A percentile compares a stretch with the other conserved stretches of the same genome.
phyloP scores from a whole-genome alignment of 768 basidiomycete genomes.

The Naganishia onofrii region DNA sequence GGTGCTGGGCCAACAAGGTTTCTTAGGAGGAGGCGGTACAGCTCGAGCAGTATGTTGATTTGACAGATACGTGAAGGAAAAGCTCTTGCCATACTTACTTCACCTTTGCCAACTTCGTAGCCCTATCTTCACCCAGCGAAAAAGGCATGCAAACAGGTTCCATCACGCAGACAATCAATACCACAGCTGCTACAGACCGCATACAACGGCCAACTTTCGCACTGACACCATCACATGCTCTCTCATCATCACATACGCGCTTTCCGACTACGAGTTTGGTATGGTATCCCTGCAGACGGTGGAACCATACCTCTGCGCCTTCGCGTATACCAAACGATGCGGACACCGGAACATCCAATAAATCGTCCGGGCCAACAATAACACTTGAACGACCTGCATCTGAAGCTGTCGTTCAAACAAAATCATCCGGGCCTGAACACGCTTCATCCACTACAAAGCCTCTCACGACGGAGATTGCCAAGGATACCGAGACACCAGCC shows the following conservation, averaged over 20 bases:
- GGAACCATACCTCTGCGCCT: slow-evolving; percentile 1
- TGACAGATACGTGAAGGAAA: neutral
- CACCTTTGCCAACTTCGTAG: neutral
- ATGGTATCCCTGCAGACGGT: neutral
- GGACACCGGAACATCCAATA: neutral
- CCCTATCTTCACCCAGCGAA: neutral
- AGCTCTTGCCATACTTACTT: neutral
- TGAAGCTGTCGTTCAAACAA: neutral
- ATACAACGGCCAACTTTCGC: neutral
- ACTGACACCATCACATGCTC: neutral
- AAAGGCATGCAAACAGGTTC: neutral
- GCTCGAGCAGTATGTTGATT: neutral
- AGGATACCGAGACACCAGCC: neutral
- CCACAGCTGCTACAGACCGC: neutral
- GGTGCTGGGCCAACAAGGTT: neutral
- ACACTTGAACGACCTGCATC: neutral
- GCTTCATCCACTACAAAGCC: neutral
- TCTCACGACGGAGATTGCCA: neutral
- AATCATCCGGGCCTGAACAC: neutral
- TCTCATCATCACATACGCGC: neutral
- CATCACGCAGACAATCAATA: neutral
- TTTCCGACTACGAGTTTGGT: neutral
- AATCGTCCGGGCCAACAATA: neutral
- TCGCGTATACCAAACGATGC: slow-evolving; percentile 1
- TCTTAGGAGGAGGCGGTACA: neutral